A percentile compares a stretch with the other conserved stretches of the same genome.
phyloP scores from a whole-genome alignment of 2,329 filamentous ascomycete genomes.

The Cercospora sesami region DNA sequence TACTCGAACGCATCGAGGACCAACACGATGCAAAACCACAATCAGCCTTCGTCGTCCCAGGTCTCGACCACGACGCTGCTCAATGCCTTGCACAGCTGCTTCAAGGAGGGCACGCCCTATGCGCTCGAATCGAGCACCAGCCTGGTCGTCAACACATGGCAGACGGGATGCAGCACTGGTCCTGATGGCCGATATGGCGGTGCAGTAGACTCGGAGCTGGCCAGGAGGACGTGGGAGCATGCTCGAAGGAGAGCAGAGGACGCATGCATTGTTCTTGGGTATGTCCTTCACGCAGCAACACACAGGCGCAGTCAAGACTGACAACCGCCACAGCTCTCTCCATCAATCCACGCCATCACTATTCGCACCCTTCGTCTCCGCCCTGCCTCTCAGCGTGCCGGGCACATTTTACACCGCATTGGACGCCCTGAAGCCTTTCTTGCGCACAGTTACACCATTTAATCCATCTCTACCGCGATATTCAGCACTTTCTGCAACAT shows the following conservation, averaged over 20 bases:
- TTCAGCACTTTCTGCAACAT: constrained; percentile 74
- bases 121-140: constrained; percentile 85
- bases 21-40: constrained; percentile 44
- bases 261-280: constrained; percentile 88
- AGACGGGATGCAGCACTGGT: constrained; percentile 72
- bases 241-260: constrained; percentile 91
- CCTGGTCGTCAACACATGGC: constrained; percentile 92
- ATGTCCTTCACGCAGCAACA: constrained; percentile 37
- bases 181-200: constrained; percentile 70
- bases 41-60: constrained; percentile 61
- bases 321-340: constrained; percentile 63
- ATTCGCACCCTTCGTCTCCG: constrained; percentile 74
- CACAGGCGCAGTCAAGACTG: constrained; percentile 8
- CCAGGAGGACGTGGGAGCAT: constrained; percentile 90
- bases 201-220: constrained; percentile 76
- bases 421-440: constrained; percentile 79
- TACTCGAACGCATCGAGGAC: constrained; percentile 62
- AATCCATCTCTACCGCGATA: constrained; percentile 84
- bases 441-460: constrained; percentile 81
- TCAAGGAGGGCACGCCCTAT: constrained; percentile 79
- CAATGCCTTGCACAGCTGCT: constrained; percentile 87
- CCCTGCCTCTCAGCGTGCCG: constrained; percentile 77
- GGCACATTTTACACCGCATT: constrained; percentile 74
- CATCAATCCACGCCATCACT: constrained; percentile 86
- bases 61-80: constrained; percentile 91